Evolutionary conservation across 2,329 filamentous ascomycete genomes (phyloP).

Genomic region (Diplodia scrobiculata): DNA sequence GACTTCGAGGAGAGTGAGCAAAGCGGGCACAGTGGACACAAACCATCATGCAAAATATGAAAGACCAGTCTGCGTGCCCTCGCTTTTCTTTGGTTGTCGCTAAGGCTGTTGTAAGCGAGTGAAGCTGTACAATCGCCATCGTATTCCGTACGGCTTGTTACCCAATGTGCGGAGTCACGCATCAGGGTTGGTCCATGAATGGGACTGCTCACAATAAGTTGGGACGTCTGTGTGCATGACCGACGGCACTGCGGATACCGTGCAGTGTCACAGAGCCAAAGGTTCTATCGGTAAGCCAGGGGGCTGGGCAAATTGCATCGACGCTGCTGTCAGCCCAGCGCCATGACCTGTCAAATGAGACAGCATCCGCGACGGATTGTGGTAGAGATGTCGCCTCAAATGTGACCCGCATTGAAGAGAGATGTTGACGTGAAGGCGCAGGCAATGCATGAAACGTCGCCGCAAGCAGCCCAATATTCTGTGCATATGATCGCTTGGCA

Average conservation of each 20-base stretch:
- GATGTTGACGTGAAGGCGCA: neutral
- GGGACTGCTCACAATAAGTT: neutral
- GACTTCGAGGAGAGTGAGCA: neutral
- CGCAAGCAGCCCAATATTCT: constrained; percentile 8
- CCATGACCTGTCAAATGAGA: neutral
- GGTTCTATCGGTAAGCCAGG: neutral
- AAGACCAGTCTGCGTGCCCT: neutral
- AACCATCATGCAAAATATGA: neutral
- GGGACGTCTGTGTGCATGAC: neutral
- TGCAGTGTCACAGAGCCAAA: constrained; percentile 2
- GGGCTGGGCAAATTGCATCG: neutral
- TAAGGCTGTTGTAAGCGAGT: neutral
- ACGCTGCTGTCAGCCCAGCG: neutral
- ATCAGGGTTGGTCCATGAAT: neutral
- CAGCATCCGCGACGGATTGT: neutral
- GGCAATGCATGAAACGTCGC: constrained; percentile 6
- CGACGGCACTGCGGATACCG: neutral
- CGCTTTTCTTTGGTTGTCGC: neutral
- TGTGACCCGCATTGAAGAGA: neutral
- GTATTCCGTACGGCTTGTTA: neutral
- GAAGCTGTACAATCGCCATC: neutral
- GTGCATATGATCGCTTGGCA: neutral
- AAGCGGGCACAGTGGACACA: neutral
- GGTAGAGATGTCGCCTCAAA: constrained; percentile 3
- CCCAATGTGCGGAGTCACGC: neutral